These are phyloP conservation scores for Leccinum subtestaceum DNA, from an alignment of 768 basidiomycete species.

Conservation along the genomic window DNA sequence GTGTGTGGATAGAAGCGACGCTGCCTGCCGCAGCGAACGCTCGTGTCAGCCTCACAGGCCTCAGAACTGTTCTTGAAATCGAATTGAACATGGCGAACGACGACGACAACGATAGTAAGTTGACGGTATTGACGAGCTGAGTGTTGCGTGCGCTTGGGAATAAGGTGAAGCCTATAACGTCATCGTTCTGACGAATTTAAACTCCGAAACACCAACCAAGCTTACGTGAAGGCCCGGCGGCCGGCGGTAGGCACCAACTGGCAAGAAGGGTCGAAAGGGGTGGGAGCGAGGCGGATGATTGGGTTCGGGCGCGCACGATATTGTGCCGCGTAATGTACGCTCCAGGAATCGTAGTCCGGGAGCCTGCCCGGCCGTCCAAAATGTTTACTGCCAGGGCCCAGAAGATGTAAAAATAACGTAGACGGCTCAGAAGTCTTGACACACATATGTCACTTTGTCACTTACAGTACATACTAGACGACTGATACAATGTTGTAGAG, in stretches of 20 bases:
- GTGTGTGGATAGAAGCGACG: constrained; percentile 57
- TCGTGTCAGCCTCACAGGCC: constrained; percentile 42
- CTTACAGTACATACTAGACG: no score
- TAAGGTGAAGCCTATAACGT: constrained; percentile 11
- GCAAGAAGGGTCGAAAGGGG: no score
- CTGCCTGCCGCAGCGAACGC: constrained; percentile 41
- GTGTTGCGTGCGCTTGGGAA: neutral
- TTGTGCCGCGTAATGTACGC: constrained; percentile 5
- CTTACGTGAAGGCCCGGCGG: neutral
- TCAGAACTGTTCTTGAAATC: constrained; percentile 41
- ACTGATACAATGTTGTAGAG: no score
- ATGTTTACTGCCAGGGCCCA: neutral
- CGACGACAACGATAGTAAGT: neutral
- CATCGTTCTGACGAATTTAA: neutral
- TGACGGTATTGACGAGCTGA: neutral
- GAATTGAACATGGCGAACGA: constrained; percentile 43
- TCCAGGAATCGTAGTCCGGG: constrained; percentile 11
- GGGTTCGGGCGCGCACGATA: neutral
- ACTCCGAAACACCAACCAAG: no score
- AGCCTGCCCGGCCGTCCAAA: no score
- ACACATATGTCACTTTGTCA: no score
- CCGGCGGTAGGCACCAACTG: neutral
- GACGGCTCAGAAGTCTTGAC: no score
- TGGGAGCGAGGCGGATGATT: neutral
- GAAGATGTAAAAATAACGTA: no score